These are phyloP conservation scores for Aspergillus panamensis DNA, from an alignment of 495 filamentous ascomycete genomes.

Conservation along the genomic window DNA sequence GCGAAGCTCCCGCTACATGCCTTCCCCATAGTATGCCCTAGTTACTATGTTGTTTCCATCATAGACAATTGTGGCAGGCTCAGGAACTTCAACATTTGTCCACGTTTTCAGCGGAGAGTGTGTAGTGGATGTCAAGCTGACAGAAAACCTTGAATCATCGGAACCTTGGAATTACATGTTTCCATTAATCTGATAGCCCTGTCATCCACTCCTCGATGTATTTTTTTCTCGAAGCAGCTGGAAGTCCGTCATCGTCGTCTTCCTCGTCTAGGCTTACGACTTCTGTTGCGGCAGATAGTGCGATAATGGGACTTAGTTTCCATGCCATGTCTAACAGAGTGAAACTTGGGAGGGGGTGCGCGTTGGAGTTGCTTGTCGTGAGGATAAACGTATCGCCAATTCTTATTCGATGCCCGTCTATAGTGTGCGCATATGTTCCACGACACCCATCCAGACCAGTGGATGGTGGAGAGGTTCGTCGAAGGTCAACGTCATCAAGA, in stretches of 20 bases:
- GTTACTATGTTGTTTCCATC: too few relatives aligned
- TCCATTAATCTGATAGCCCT: background rate
- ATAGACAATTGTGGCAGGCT: too few relatives aligned
- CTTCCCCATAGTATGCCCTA: too few relatives aligned
- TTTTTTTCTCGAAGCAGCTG: background rate
- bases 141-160: background rate
- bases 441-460: background rate
- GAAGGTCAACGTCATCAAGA: background rate
- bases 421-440: background rate
- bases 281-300: background rate
- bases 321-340: background rate
- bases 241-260: background rate
- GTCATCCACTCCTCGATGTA: background rate
- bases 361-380: background rate
- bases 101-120: background rate
- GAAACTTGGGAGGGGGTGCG: background rate
- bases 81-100: background rate
- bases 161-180: background rate
- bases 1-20: too few relatives aligned
- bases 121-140: background rate
- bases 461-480: background rate
- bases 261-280: background rate
- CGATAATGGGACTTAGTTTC: background rate
- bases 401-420: background rate
- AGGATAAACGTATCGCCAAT: background rate